phyloP scores from a whole-genome alignment of 2,329 filamentous ascomycete genomes.

The Zasmidium cellare region DNA sequence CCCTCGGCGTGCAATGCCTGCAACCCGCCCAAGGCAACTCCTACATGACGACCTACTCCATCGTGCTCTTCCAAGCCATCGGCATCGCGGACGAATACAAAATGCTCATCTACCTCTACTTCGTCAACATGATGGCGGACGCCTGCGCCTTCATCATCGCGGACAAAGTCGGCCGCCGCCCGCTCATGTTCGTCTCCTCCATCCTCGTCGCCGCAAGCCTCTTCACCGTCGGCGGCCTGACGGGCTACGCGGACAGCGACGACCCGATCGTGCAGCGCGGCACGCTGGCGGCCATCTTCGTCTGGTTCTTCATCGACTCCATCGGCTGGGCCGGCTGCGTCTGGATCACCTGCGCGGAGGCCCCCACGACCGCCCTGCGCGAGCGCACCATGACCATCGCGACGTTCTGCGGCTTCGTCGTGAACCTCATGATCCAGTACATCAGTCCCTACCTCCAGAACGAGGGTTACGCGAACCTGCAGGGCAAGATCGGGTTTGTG shows the following conservation, averaged over 20 bases:
- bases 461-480: slow-evolving; percentile 12
- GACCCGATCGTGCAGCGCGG: slow-evolving; percentile 6
- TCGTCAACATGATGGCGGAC: slow-evolving; percentile 12
- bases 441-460: slow-evolving; percentile 14
- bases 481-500: slow-evolving; percentile 13
- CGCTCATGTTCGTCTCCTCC: slow-evolving; percentile 11
- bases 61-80: slow-evolving; percentile 15
- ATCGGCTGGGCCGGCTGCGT: slow-evolving; percentile 7
- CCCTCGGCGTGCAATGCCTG: slow-evolving; percentile 9
- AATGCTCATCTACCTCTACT: slow-evolving; percentile 16
- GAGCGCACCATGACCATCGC: slow-evolving; percentile 13
- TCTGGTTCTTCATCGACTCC: slow-evolving; percentile 7
- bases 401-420: slow-evolving; percentile 12
- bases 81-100: slow-evolving; percentile 13
- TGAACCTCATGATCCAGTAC: slow-evolving; percentile 17
- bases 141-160: slow-evolving; percentile 10
- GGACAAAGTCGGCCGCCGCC: slow-evolving; percentile 11
- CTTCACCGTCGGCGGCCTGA: slow-evolving; percentile 8
- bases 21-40: slow-evolving; percentile 12
- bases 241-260: slow-evolving; percentile 7
- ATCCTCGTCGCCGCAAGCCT: slow-evolving; percentile 6
- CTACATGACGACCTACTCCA: slow-evolving; percentile 15
- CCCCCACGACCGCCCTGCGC: slow-evolving; percentile 9
- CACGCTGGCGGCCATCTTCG: slow-evolving; percentile 10
- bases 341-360: slow-evolving; percentile 15